These are phyloP conservation scores for Fonsecaea monophora DNA, from an alignment of 2,329 filamentous ascomycete genomes.

Conservation along the genomic window DNA sequence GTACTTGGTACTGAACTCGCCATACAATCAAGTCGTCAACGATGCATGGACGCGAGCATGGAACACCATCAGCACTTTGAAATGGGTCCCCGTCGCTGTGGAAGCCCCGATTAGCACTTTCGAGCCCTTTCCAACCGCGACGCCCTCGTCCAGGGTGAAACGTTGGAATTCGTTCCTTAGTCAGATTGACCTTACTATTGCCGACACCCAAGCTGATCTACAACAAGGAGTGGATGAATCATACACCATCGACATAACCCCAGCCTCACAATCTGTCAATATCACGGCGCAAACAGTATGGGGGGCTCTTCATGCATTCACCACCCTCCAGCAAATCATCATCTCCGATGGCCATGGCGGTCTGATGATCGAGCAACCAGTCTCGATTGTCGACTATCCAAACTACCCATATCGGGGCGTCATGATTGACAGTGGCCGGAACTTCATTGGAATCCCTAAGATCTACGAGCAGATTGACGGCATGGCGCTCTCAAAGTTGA, in stretches of 20 bases:
- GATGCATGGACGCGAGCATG: slow-evolving; percentile 60
- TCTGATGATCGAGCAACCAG: slow-evolving; percentile 61
- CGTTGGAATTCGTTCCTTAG: slow-evolving; percentile 44
- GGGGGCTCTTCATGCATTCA: slow-evolving; percentile 63
- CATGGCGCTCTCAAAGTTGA: slow-evolving; percentile 64
- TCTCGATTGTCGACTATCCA: slow-evolving; percentile 58
- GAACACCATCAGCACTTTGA: slow-evolving; percentile 55
- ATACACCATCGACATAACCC: slow-evolving; percentile 57
- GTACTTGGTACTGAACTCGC: slow-evolving; percentile 49
- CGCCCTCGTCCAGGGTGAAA: slow-evolving; percentile 30
- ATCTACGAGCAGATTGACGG: slow-evolving; percentile 62
- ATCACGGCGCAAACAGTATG: slow-evolving; percentile 60
- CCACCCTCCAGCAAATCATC: slow-evolving; percentile 63
- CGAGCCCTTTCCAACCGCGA: slow-evolving; percentile 58
- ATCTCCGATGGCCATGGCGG: slow-evolving; percentile 56
- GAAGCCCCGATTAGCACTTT: slow-evolving; percentile 61
- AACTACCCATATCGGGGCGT: slow-evolving; percentile 62
- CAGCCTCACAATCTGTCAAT: slow-evolving; percentile 50
- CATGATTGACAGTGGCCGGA: slow-evolving; percentile 63
- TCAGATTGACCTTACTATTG: slow-evolving; percentile 55
- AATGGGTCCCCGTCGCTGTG: slow-evolving; percentile 62
- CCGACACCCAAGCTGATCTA: slow-evolving; percentile 55
- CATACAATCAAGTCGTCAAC: slow-evolving; percentile 48
- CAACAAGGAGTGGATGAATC: slow-evolving; percentile 65
- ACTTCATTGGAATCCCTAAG: slow-evolving; percentile 60